phyloP scores from a whole-genome alignment of 371 early-diverging fungal genomes.

The Mucor racemosus region DNA sequence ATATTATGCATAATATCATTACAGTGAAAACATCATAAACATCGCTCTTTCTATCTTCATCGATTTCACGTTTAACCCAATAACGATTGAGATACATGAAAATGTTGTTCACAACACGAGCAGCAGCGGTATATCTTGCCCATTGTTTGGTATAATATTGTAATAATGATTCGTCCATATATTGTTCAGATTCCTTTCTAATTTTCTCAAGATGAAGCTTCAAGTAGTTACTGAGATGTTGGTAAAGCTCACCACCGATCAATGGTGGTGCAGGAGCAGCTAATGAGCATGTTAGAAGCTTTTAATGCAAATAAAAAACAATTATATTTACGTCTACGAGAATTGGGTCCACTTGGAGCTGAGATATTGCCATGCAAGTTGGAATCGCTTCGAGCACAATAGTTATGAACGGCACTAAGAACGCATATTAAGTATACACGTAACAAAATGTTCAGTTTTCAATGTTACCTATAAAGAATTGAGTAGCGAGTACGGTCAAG shows the following conservation, averaged over 20 bases:
- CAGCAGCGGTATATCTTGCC: conserved; percentile 85
- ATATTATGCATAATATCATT: conserved; percentile 28
- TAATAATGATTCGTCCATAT: conserved; percentile 82
- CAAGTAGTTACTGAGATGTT: conserved; percentile 73
- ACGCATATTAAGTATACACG: not conserved
- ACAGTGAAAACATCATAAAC: conserved; percentile 96
- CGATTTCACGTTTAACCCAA: conserved; percentile 96
- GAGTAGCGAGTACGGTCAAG: conserved; percentile 78
- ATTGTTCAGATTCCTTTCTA: conserved; percentile 61
- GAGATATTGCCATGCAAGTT: conserved; percentile 22
- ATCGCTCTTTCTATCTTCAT: conserved; percentile 84
- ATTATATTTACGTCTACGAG: conserved; percentile 35
- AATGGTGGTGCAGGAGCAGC: conserved; percentile 68
- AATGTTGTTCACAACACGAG: conserved; percentile 85
- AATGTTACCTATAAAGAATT: conserved; percentile 84
- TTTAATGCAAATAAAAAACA: not conserved
- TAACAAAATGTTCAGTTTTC: not conserved
- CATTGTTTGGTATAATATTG: conserved; percentile 89
- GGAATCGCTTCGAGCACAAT: conserved; percentile 66
- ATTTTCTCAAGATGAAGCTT: conserved; percentile 70
- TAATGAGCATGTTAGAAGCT: not conserved
- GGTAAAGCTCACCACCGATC: conserved; percentile 89
- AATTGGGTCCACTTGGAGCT: conserved; percentile 25
- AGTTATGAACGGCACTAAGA: conserved; percentile 81
- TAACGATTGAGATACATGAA: conserved; percentile 95